A percentile compares a stretch with the other conserved stretches of the same genome.
Conservation (phyloP, 2,329 filamentous ascomycete species). For the Tricladium varicosporioides region DNA sequence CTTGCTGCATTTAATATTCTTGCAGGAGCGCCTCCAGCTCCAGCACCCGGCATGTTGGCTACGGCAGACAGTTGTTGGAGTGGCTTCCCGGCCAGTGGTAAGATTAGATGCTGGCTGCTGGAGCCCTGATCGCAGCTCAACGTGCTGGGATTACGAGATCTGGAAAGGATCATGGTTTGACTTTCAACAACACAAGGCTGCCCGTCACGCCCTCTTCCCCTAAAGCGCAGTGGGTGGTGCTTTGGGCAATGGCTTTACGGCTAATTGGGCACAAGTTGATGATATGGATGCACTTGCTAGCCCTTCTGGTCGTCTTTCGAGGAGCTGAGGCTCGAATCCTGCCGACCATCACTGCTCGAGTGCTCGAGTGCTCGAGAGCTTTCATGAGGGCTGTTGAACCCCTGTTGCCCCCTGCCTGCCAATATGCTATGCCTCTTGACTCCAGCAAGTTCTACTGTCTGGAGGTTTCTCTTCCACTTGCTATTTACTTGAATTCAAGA, state of each 20-base stretch:
- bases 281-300: no score
- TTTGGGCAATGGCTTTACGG: background rate
- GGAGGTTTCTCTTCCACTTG: no score
- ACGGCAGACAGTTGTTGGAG: no score
- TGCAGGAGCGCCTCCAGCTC: no score
- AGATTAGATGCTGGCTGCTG: background rate
- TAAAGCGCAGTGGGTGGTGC: background rate
- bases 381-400: background rate
- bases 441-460: no score
- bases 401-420: no score
- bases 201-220: background rate
- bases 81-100: no score
- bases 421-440: no score
- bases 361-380: background rate
- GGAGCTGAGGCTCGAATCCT: background rate
- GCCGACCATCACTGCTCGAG: background rate
- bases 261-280: background rate
- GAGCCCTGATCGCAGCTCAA: conserved; percentile 1
- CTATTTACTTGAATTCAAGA: no score
- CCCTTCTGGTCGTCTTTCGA: no score
- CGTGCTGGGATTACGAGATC: background rate
- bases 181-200: background rate
- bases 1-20: no score
- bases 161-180: background rate
- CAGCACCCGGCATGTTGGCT: no score